phyloP scores from a whole-genome alignment of 2,329 filamentous ascomycete genomes.

The Aspergillus caelatus region DNA sequence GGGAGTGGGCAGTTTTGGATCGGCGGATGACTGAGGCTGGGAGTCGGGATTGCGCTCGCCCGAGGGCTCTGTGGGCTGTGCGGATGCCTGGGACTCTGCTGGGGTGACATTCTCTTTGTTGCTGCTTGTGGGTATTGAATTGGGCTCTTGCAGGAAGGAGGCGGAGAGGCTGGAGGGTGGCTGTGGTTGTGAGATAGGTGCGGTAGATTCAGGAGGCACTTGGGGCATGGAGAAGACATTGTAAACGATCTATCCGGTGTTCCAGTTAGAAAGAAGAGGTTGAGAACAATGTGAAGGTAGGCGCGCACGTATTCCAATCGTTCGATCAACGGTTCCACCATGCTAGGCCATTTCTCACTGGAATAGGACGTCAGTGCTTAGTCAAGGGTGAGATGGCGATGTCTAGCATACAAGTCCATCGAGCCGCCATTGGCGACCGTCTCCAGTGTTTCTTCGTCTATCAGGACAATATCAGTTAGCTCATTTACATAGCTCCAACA shows the following conservation, averaged over 20 bases:
- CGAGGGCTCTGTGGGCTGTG: conserved; percentile 45
- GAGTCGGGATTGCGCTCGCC: conserved; percentile 47
- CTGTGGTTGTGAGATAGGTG: conserved; percentile 31
- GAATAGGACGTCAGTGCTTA: conserved; percentile 34
- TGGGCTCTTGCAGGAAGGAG: conserved; percentile 32
- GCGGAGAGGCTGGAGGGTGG: conserved; percentile 24
- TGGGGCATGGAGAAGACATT: conserved; percentile 74
- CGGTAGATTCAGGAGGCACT: conserved; percentile 48
- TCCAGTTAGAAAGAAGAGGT: neutral
- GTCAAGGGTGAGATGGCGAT: neutral
- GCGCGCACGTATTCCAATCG: conserved; percentile 66
- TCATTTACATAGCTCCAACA: neutral
- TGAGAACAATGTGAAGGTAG: neutral
- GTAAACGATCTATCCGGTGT: conserved; percentile 65
- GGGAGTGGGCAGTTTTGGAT: conserved; percentile 61
- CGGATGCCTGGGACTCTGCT: conserved; percentile 32
- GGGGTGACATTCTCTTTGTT: conserved; percentile 43
- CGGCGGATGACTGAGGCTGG: conserved; percentile 46
- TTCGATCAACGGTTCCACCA: conserved; percentile 67
- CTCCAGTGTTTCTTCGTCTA: conserved; percentile 58
- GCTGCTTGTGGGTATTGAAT: conserved; percentile 33
- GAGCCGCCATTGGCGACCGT: conserved; percentile 60
- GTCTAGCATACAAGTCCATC: conserved; percentile 57
- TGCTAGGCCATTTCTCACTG: conserved; percentile 70
- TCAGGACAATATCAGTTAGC: conserved; percentile 1